Conservation (phyloP, 805 yeast genomes). For the Candida schatavii region DNA sequence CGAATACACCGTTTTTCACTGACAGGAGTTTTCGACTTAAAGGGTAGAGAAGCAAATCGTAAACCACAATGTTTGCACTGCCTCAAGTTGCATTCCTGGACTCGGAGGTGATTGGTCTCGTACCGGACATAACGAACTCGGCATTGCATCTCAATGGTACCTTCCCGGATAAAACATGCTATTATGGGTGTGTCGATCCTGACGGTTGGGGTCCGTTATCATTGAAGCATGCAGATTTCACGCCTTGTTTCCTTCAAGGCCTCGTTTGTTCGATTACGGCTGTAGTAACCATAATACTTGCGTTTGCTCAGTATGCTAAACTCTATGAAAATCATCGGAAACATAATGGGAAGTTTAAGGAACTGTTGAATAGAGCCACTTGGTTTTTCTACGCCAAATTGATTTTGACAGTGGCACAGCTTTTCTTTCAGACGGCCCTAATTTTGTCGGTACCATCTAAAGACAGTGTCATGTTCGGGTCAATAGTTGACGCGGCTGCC, state of each 20-base stretch:
- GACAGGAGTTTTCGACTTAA: too few species aligned
- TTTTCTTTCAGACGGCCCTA: constrained; percentile 18
- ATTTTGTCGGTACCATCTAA: constrained; percentile 3
- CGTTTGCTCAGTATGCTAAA: constrained; percentile 30
- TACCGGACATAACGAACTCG: too few species aligned
- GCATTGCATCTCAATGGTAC: not conserved
- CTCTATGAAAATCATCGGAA: constrained; percentile 15
- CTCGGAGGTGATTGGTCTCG: too few species aligned
- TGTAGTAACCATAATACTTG: constrained; percentile 39
- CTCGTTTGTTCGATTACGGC: constrained; percentile 41
- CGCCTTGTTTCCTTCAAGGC: constrained; percentile 64
- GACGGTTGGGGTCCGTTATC: constrained; percentile 48
- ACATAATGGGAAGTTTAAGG: constrained; percentile 8
- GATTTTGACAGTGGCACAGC: constrained; percentile 34
- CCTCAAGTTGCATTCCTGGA: too few species aligned
- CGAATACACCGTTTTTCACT: too few species aligned
- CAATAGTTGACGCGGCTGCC: constrained; percentile 33
- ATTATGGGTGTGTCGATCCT: constrained; percentile 25
- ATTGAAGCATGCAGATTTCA: constrained; percentile 46
- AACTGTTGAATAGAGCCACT: constrained; percentile 14
- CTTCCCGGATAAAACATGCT: constrained; percentile 1
- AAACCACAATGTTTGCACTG: too few species aligned
- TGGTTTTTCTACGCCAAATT: constrained; percentile 45
- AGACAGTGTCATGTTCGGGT: constrained; percentile 25
- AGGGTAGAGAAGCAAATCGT: too few species aligned